A percentile compares a stretch with the other conserved stretches of the same genome.
phyloP scores from a whole-genome alignment of 257 asterid species.

The Anisodus acutangulus region DNA sequence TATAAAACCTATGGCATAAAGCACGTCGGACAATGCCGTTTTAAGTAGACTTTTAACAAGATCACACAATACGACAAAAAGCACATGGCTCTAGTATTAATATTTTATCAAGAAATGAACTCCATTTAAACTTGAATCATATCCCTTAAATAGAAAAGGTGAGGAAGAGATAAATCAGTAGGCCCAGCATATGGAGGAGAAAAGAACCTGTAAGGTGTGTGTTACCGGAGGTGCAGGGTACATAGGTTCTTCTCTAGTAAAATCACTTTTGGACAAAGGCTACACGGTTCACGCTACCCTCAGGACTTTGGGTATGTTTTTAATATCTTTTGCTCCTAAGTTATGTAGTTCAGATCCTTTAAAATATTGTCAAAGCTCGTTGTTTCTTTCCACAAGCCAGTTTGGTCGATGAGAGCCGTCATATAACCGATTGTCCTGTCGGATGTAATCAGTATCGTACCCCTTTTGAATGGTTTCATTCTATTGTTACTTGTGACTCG shows the following conservation, averaged over 20 bases:
- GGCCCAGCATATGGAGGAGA: neutral
- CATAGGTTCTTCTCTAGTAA: constrained; percentile 59
- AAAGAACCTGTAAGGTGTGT: constrained; percentile 50
- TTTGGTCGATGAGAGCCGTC: no score
- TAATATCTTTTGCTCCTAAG: neutral
- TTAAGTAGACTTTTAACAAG: no score
- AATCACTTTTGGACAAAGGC: constrained; percentile 54
- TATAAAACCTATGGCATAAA: no score
- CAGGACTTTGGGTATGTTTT: constrained; percentile 46
- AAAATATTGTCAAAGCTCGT: neutral
- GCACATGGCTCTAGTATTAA: no score
- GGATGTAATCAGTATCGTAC: no score
- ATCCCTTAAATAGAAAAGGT: neutral
- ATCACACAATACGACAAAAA: no score
- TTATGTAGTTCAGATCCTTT: neutral
- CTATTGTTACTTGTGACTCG: no score
- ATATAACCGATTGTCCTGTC: no score
- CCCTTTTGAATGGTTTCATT: no score
- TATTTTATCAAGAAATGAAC: no score
- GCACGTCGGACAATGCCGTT: no score
- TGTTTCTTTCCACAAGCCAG: no score
- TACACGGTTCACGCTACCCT: constrained; percentile 71
- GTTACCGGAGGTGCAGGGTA: constrained; percentile 75
- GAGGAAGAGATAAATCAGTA: neutral
- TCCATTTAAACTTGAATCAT: neutral